These are phyloP conservation scores for Gardenia jasminoides DNA, from an alignment of 257 asterid species.

Conservation along the genomic window DNA sequence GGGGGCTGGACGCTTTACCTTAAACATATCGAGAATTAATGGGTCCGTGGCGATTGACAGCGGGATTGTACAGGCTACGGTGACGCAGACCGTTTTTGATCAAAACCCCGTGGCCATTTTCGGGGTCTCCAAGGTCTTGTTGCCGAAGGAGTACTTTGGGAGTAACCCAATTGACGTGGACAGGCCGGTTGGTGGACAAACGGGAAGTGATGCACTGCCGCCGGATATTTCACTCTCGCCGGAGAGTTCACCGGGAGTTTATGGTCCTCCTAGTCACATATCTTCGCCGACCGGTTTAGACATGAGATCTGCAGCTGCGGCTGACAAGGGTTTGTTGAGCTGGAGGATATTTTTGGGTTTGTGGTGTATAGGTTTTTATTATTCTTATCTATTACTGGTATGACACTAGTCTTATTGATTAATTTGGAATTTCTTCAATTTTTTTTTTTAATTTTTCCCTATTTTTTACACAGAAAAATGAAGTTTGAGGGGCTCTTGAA, in stretches of 20 bases:
- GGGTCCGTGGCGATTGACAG: slow-evolving; percentile 74
- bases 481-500: slow-evolving; percentile 19
- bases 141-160: slow-evolving; percentile 75
- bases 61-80: slow-evolving; percentile 68
- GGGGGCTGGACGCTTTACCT: slow-evolving; percentile 77
- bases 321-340: slow-evolving; percentile 18
- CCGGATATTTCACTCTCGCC: slow-evolving; percentile 55
- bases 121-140: slow-evolving; percentile 68
- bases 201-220: slow-evolving; percentile 48
- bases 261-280: slow-evolving; percentile 47
- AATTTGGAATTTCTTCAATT: slow-evolving; percentile 22
- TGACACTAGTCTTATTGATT: slow-evolving; percentile 25
- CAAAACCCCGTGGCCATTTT: slow-evolving; percentile 90
- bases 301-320: slow-evolving; percentile 38
- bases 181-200: slow-evolving; percentile 37
- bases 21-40: slow-evolving; percentile 69
- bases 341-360: slow-evolving; percentile 35
- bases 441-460: slow-evolving; percentile 9
- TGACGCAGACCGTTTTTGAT: slow-evolving; percentile 84
- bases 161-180: slow-evolving; percentile 47
- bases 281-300: slow-evolving; percentile 59
- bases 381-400: slow-evolving; percentile 21
- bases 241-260: slow-evolving; percentile 33
- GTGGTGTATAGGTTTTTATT: slow-evolving; percentile 49
- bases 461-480: slow-evolving; percentile 33